Base-by-base conservation (phyloP, 805 yeast species). In the Schwanniomyces polymorphus region DNA sequence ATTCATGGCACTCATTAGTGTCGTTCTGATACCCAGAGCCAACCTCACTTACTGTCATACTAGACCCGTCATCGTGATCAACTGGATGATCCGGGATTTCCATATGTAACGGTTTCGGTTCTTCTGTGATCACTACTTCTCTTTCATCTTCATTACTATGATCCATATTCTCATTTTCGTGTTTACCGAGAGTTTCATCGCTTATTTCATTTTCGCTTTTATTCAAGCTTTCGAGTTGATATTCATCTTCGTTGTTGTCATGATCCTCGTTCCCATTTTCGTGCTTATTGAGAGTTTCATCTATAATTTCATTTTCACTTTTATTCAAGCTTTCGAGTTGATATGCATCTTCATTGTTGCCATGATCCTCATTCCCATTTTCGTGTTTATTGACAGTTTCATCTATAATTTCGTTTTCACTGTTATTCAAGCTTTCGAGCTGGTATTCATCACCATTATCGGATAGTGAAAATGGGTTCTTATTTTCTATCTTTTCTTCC, bases 1-100 rank as follows among this genome's bases (percentile, higher is more conserved):
- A 72, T 52, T 72, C 76, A 7, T 70, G 54, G 51, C 78, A 73
- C 48, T 73, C 77, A 50, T 71, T 69, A 23, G 57, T 41, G 1
- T 71, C 68, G 46, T 69, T 52, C 7, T 68, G 66, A 52, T 67
- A 72, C 2, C 78, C 78, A 16, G 74, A 67, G 18, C 59, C 63
- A 1, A 41, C 52, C 39, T 63, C 65, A 50, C 65, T 62, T 37
- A 57, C 48, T 10, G 63, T 56, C 11, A 50, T 43, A 43, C 58
- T 54, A 7, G 65, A 55, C 41, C 60, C 44, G 6, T 42, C 50
- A 12, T 43, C 45, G 23, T 40, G 12, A 29, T 43, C 44, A 5
- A 18, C 39, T 10, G n/a, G 25, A 18, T 23, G 14, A 21, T 21
- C 25, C 7, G 39, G 27, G 4, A 21, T 18, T 5, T 12, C 16